These are phyloP conservation scores for Coccinonectria pachysandricola DNA, from an alignment of 2,329 filamentous ascomycete genomes.

Conservation along the genomic window DNA sequence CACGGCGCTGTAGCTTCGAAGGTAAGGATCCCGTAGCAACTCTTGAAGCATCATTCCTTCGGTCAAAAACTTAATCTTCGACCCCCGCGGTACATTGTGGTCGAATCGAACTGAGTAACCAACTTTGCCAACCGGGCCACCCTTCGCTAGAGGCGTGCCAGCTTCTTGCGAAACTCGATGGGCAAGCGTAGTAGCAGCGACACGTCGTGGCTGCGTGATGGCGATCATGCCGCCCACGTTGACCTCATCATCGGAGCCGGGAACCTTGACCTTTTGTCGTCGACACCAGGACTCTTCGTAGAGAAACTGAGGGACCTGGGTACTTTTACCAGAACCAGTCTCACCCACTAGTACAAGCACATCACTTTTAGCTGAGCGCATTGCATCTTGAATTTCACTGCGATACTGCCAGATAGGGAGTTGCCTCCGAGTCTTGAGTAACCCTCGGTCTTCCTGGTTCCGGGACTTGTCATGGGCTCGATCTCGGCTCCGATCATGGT, in stretches of 20 bases:
- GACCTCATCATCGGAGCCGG: constrained; percentile 28
- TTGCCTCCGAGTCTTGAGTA: constrained; percentile 45
- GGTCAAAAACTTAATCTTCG: constrained; percentile 84
- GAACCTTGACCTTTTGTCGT: constrained; percentile 42
- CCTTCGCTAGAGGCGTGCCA: constrained; percentile 40
- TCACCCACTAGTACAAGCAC: constrained; percentile 83
- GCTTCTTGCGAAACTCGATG: constrained; percentile 75
- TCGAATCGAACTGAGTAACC: constrained; percentile 96
- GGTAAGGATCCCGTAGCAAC: constrained; percentile 71
- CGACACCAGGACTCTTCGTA: constrained; percentile 70
- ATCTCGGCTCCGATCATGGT: constrained; percentile 5
- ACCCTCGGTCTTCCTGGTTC: constrained; percentile 19
- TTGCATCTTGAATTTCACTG: constrained; percentile 53
- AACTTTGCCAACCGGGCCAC: constrained; percentile 43
- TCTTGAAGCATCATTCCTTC: constrained; percentile 96
- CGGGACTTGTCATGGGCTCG: constrained; percentile 7
- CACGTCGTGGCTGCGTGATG: constrained; percentile 86
- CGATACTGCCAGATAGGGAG: constrained; percentile 75
- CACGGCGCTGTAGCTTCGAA: constrained; percentile 79
- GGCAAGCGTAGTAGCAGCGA: constrained; percentile 86
- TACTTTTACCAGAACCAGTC: constrained; percentile 94
- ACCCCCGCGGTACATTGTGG: constrained; percentile 69
- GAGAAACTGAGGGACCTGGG: constrained; percentile 88
- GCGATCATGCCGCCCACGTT: constrained; percentile 72
- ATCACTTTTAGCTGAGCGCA: constrained; percentile 48